phyloP scores from a whole-genome alignment of 2,329 filamentous ascomycete genomes.

The Byssoonygena ceratinophila region DNA sequence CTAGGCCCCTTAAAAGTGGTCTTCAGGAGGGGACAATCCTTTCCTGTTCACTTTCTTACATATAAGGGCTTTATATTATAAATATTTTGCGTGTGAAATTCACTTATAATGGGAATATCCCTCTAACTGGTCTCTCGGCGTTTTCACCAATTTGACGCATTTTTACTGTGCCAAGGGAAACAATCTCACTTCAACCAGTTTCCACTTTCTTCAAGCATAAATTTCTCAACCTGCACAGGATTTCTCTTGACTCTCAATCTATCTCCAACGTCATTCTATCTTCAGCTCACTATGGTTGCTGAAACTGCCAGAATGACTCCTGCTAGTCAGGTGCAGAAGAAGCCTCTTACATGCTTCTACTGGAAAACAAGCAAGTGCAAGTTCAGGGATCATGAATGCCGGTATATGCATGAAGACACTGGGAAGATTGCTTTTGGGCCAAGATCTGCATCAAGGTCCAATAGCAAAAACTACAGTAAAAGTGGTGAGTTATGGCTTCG shows the following conservation, averaged over 20 bases:
- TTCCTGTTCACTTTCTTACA: too few species aligned
- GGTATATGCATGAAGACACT: conserved; percentile 25
- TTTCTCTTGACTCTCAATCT: background rate
- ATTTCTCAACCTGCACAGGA: background rate
- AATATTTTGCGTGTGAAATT: too few species aligned
- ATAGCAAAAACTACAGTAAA: background rate
- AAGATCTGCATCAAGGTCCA: too few species aligned
- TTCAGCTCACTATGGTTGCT: background rate
- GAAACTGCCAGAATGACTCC: background rate
- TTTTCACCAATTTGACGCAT: background rate
- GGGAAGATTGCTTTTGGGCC: conserved; percentile 15
- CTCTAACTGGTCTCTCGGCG: background rate
- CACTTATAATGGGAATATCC: background rate
- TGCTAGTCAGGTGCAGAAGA: conserved; percentile 11
- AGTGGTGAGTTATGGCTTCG: background rate
- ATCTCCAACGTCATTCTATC: background rate
- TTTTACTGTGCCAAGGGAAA: background rate
- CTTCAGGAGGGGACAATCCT: too few species aligned
- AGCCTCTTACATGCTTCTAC: conserved; percentile 26
- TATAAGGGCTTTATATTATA: too few species aligned
- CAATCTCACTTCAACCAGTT: background rate
- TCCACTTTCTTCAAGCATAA: background rate
- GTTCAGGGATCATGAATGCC: conserved; percentile 20
- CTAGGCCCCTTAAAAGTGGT: too few species aligned
- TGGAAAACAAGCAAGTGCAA: conserved; percentile 24